A percentile compares a stretch with the other conserved stretches of the same genome.
Evolutionary conservation across 2,329 filamentous ascomycete genomes (phyloP).

Genomic region (Cryphonectria nitschkei): DNA sequence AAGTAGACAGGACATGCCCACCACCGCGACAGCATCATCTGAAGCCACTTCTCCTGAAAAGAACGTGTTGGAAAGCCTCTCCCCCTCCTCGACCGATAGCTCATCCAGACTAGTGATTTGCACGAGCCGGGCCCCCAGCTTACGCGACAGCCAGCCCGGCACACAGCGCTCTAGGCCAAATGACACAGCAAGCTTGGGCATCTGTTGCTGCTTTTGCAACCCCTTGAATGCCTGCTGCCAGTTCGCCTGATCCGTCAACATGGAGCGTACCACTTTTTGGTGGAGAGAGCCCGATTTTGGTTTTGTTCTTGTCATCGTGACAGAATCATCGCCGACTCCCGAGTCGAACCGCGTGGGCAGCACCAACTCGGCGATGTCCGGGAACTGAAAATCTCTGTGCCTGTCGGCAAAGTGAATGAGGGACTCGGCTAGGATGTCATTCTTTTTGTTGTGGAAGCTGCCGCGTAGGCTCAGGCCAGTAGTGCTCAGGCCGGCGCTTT

Average conservation of each 20-base stretch:
- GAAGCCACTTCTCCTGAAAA: not conserved
- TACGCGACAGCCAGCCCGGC: not conserved
- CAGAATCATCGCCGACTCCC: not conserved
- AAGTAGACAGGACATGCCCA: slow-evolving; percentile 42
- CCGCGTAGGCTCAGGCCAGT: not conserved
- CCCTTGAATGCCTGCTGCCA: slow-evolving; percentile 1
- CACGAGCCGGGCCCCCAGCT: not conserved
- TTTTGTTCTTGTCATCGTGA: not conserved
- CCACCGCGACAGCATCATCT: slow-evolving; percentile 40
- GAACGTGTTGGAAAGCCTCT: not conserved
- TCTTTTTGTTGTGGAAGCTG: slow-evolving; percentile 1
- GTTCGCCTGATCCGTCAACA: slow-evolving; percentile 5
- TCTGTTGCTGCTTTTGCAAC: not conserved
- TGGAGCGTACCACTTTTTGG: not conserved
- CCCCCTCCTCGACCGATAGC: not conserved
- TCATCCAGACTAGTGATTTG: not conserved
- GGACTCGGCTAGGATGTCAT: not conserved
- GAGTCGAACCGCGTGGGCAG: not conserved
- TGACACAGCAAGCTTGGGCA: not conserved
- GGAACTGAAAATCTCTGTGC: not conserved
- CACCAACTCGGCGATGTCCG: not conserved
- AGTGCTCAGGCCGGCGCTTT: not conserved
- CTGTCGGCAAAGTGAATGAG: slow-evolving; percentile 6
- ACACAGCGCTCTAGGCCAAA: slow-evolving; percentile 6
- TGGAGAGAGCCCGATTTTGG: not conserved